Conservation (phyloP, 202 grass and related monocot genomes). For the Zizania palustris region DNA sequence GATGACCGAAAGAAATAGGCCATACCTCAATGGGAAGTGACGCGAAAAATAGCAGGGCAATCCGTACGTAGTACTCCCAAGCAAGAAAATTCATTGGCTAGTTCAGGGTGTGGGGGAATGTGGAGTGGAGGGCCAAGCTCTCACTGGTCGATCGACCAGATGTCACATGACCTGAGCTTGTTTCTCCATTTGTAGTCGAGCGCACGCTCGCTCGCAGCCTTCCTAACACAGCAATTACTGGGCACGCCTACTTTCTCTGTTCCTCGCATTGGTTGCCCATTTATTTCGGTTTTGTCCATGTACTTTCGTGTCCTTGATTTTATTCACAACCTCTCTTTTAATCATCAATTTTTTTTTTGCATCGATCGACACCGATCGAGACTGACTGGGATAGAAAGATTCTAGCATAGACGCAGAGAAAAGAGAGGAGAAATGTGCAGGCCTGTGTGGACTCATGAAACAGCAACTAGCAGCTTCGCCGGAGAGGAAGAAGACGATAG, state of each 20-base stretch:
- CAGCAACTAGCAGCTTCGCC: not conserved
- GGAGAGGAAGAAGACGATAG: not conserved
- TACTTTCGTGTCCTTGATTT: not conserved
- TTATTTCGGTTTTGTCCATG: constrained; percentile 1
- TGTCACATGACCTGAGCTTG: constrained; percentile 8
- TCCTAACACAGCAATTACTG: constrained; percentile 18
- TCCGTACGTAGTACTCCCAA: not conserved
- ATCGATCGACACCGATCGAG: not conserved
- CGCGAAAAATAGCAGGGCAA: constrained; percentile 6
- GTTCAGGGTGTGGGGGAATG: not conserved
- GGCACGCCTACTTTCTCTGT: constrained; percentile 5
- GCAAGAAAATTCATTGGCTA: not conserved
- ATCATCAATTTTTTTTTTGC: not conserved
- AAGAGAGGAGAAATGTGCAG: not conserved
- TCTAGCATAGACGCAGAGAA: not conserved
- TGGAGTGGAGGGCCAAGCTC: not conserved
- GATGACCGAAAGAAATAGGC: constrained; percentile 20
- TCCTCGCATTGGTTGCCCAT: constrained; percentile 29
- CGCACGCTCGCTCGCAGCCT: not conserved
- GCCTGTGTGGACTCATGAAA: not conserved
- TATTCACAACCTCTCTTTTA: constrained; percentile 13
- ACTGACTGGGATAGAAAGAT: constrained; percentile 22
- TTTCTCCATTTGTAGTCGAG: constrained; percentile 32
- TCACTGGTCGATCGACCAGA: not conserved
- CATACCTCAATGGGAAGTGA: constrained; percentile 33